Percentiles rank a stretch among this genome's conserved stretches.
phyloP scores from a whole-genome alignment of 192 early-diverging fungal genomes.

The Entomortierella chlamydospora region DNA sequence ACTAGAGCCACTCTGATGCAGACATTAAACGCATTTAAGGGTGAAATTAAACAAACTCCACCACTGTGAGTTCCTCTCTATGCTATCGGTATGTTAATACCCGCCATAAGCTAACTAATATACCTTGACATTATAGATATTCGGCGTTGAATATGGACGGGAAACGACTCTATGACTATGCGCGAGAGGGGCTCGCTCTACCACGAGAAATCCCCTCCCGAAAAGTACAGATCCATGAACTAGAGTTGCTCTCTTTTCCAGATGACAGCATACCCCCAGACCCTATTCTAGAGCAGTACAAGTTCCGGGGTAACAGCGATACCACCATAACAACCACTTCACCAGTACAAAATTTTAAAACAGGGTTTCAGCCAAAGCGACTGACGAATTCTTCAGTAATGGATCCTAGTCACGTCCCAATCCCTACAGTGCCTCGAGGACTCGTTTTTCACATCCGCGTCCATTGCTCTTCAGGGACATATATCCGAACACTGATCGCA shows the following conservation, averaged over 20 bases:
- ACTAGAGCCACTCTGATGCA: constrained; percentile 53
- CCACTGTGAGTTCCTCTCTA: constrained; percentile 61
- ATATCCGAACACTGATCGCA: constrained; percentile 78
- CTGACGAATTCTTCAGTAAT: not conserved
- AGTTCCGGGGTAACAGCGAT: constrained; percentile 1
- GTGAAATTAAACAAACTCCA: constrained; percentile 70
- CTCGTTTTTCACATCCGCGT: constrained; percentile 69
- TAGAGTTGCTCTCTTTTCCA: constrained; percentile 55
- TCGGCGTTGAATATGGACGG: constrained; percentile 78
- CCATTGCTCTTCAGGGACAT: constrained; percentile 75
- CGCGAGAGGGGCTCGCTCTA: constrained; percentile 60
- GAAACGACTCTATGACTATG: constrained; percentile 78
- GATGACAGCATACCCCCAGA: not conserved
- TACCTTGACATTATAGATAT: constrained; percentile 52
- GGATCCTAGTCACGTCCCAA: constrained; percentile 20
- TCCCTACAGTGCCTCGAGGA: constrained; percentile 38
- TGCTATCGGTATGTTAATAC: not conserved
- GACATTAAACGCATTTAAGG: constrained; percentile 64
- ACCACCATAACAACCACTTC: not conserved
- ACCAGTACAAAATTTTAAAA: not conserved
- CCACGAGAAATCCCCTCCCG: constrained; percentile 58
- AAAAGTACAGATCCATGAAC: constrained; percentile 48
- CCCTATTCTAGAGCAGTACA: constrained; percentile 1
- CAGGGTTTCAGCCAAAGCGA: constrained; percentile 13
- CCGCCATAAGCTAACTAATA: not conserved